phyloP scores from a whole-genome alignment of 345 rosid genomes.

The Eucalyptus melliodora region DNA sequence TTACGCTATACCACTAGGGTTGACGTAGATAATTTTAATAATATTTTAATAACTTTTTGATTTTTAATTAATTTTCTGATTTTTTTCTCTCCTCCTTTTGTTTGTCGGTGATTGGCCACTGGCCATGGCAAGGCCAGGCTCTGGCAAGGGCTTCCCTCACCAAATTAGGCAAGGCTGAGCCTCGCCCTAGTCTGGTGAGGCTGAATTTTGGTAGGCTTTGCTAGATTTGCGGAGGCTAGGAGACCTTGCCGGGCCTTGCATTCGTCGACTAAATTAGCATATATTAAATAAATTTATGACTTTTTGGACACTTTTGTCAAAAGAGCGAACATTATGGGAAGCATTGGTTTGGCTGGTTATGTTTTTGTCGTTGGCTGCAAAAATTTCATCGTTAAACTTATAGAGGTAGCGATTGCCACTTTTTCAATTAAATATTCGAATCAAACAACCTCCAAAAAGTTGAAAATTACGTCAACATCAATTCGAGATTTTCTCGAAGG shows the following conservation, averaged over 20 bases:
- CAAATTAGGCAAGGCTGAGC: too few relatives aligned
- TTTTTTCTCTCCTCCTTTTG: too few relatives aligned
- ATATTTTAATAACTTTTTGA: too few relatives aligned
- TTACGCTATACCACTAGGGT: fast-evolving
- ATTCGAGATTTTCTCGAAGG: not conserved
- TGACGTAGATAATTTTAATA: too few relatives aligned
- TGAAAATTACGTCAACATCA: not conserved
- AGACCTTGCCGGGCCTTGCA: fast-evolving
- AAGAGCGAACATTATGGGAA: not conserved
- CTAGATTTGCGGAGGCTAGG: not conserved
- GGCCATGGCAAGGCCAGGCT: too few relatives aligned
- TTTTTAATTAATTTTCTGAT: too few relatives aligned
- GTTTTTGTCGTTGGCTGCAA: not conserved
- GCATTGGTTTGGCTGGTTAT: not conserved
- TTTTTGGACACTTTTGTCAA: too few relatives aligned
- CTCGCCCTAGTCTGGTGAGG: fast-evolving
- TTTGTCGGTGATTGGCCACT: too few relatives aligned
- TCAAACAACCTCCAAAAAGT: not conserved
- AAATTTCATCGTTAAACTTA: not conserved
- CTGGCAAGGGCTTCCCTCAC: fast-evolving
- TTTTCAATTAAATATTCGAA: not conserved
- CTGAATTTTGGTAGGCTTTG: fast-evolving
- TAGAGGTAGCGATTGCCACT: not conserved
- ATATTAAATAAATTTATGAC: too few relatives aligned
- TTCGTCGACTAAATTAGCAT: too few relatives aligned